Base-by-base conservation (phyloP, 768 basidiomycete genomes). In the Hemileccinum rubropunctum region DNA sequence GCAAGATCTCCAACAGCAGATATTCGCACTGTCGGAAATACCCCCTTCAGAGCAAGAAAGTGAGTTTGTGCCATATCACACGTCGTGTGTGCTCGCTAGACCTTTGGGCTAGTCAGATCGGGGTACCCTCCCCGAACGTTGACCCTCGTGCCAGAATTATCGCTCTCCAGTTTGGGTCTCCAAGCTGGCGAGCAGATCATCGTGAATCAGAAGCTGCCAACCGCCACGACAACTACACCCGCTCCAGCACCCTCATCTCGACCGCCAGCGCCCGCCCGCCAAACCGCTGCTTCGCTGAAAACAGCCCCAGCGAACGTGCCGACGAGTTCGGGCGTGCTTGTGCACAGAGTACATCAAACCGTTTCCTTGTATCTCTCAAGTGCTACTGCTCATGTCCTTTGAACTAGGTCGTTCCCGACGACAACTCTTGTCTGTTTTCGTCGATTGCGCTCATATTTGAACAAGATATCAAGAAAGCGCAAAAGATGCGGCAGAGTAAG, bases 401-500 rank as follows among this genome's bases (percentile, higher is more conserved):
- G 20, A 26, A 42, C 14, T 21, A 89, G 82, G 77, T 93, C 48
- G 91, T 95, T 15, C 95, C 94, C n/a, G 95, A 98, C 61, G 95
- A 98, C 70, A 98, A 98, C 61, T 89, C 92, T 1, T 98, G 95
- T 67, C 73, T 98, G 27, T 98, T 98, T 72, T 88, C 88, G 3
- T 84, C 93, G 3, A 75, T 91, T 39, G 91, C 89, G 14, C 72
- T 95, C 36, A 74, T 95, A 2, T 95, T 98, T 59, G 83, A 87
- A 62, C 92, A 95, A 60, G 83, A 82, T 50, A 84, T 87, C 12
- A 68, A 76, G n/a, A 84, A 84, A 51, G 88, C 87, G 2, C 72
- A 75, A 21, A 69, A 75, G 53, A 79, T 97, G 62, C 79, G 95
- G 36, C 76, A 88, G 69, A 80, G 93, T 94, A 58, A 52, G 80